Percentiles rank a stretch among this genome's conserved stretches.
phyloP scores from a whole-genome alignment of 768 basidiomycete genomes.

The Psilocybe tampanensis region DNA sequence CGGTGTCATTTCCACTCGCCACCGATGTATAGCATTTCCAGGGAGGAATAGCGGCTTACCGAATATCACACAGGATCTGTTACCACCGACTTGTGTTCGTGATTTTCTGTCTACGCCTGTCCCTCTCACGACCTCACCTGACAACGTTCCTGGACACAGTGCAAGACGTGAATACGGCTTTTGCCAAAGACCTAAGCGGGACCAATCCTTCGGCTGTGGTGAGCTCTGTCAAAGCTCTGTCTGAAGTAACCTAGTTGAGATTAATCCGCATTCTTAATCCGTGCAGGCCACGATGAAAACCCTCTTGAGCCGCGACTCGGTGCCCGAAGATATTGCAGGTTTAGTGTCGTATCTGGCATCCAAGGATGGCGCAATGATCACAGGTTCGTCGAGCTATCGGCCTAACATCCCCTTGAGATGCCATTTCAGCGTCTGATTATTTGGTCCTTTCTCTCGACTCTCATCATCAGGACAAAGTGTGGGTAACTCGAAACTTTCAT shows the following conservation, averaged over 20 bases:
- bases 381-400: constrained; percentile 21
- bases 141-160: neutral
- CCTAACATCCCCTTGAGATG: too few species aligned
- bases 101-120: neutral
- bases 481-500: neutral
- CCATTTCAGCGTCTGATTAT: neutral
- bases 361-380: constrained; percentile 37
- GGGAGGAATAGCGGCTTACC: neutral
- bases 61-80: constrained; percentile 10
- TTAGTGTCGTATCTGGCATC: constrained; percentile 39
- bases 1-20: neutral
- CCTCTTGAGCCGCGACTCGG: constrained; percentile 4
- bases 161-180: neutral
- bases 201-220: neutral
- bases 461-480: constrained; percentile 16
- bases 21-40: neutral
- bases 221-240: neutral
- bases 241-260: too few species aligned
- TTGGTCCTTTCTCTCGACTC: neutral
- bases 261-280: neutral
- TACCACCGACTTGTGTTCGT: constrained; percentile 17
- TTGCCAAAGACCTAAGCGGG: neutral
- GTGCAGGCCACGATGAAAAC: neutral
- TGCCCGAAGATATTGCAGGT: constrained; percentile 36
- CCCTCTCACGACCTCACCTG: neutral